phyloP scores from a whole-genome alignment of 495 filamentous ascomycete genomes.

The Bacidia gigantensis region DNA sequence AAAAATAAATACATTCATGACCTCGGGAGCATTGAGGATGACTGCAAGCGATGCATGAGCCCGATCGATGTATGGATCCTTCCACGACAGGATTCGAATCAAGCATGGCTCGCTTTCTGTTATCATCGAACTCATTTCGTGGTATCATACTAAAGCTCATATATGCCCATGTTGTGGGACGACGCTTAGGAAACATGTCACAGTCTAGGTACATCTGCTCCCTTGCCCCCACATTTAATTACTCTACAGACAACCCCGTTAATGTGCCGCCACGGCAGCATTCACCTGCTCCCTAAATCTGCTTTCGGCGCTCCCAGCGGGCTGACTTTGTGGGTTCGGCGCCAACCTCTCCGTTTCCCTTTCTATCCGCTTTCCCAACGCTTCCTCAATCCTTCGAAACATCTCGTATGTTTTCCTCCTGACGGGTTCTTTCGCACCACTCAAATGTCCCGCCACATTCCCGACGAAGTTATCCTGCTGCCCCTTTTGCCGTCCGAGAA shows the following conservation, averaged over 20 bases:
- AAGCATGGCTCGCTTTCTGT: too few species aligned
- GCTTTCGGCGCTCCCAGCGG: constrained; percentile 14
- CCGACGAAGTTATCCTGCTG: constrained; percentile 55
- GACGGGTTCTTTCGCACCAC: constrained; percentile 34
- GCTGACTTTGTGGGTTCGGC: constrained; percentile 14
- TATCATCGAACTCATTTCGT: too few species aligned
- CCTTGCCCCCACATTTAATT: too few species aligned
- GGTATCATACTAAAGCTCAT: too few species aligned
- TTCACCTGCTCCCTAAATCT: constrained; percentile 5
- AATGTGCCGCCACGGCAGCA: not conserved
- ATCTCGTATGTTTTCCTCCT: constrained; percentile 45
- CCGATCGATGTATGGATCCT: too few species aligned
- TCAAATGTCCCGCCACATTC: constrained; percentile 45
- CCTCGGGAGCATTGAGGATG: too few species aligned
- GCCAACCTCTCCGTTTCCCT: constrained; percentile 15
- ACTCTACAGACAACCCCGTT: not conserved
- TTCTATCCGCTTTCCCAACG: constrained; percentile 18
- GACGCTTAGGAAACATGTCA: too few species aligned
- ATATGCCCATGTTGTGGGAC: too few species aligned
- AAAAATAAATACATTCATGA: too few species aligned
- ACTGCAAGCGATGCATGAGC: too few species aligned
- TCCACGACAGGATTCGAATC: too few species aligned
- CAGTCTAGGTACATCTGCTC: too few species aligned
- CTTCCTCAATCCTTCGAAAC: constrained; percentile 25
- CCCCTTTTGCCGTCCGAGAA: constrained; percentile 44